A percentile compares a stretch with the other conserved stretches of the same genome.
phyloP scores from a whole-genome alignment of 2,329 filamentous ascomycete species.

The Cytospora leucostoma region DNA sequence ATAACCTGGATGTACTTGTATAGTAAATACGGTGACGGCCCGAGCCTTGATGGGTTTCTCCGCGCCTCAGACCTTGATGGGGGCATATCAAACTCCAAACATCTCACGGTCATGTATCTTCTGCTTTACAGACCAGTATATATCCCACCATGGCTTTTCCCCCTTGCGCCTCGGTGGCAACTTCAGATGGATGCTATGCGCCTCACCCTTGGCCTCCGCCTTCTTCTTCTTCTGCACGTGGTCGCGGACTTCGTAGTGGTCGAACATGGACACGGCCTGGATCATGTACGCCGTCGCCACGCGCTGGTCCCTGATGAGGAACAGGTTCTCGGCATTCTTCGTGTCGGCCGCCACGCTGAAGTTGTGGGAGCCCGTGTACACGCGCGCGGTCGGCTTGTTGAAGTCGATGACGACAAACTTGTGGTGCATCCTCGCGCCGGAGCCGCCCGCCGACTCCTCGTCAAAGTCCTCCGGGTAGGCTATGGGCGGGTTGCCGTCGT shows the following conservation, averaged over 20 bases:
- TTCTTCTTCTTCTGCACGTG: slow-evolving; percentile 25
- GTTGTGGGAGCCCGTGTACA: slow-evolving; percentile 32
- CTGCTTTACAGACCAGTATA: slow-evolving; percentile 30
- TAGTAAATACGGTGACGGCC: too few relatives aligned
- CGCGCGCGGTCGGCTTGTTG: slow-evolving; percentile 30
- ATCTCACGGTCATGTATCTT: slow-evolving; percentile 30
- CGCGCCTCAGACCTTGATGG: not conserved
- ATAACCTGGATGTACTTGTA: too few relatives aligned
- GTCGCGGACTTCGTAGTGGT: slow-evolving; percentile 31
- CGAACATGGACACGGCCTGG: slow-evolving; percentile 32
- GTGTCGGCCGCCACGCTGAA: slow-evolving; percentile 30
- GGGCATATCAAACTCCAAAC: slow-evolving; percentile 25
- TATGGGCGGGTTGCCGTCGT: slow-evolving; percentile 31
- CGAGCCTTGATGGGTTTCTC: not conserved
- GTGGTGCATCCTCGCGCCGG: slow-evolving; percentile 31
- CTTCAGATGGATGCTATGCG: slow-evolving; percentile 26
- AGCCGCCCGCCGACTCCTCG: slow-evolving; percentile 29
- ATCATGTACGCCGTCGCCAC: slow-evolving; percentile 32
- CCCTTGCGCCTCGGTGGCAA: slow-evolving; percentile 25
- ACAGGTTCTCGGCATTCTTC: slow-evolving; percentile 31
- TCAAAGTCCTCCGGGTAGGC: slow-evolving; percentile 30
- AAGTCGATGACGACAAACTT: slow-evolving; percentile 32
- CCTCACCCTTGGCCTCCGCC: slow-evolving; percentile 26
- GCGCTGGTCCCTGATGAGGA: slow-evolving; percentile 28
- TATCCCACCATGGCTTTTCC: slow-evolving; percentile 31